phyloP scores from a whole-genome alignment of 768 basidiomycete genomes.

The Kwoniella shandongensis region DNA sequence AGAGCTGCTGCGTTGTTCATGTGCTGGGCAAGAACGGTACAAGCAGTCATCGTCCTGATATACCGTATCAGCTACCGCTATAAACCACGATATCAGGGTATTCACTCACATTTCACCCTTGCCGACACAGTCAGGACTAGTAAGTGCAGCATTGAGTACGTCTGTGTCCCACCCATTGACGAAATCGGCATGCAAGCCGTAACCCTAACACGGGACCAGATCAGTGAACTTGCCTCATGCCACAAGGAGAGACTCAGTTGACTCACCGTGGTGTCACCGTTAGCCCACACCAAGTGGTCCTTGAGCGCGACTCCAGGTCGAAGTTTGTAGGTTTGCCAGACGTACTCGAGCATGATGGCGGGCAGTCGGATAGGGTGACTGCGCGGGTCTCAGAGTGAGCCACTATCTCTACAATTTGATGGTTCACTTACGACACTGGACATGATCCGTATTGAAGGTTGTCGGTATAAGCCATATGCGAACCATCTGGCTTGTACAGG shows the following conservation, averaged over 20 bases:
- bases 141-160: conserved; percentile 61
- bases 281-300: conserved; percentile 51
- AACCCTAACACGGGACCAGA: conserved; percentile 44
- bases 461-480: conserved; percentile 29
- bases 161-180: conserved; percentile 63
- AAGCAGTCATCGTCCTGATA: conserved; percentile 25
- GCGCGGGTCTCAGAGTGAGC: background rate
- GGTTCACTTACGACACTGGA: conserved; percentile 22
- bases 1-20: conserved; percentile 20
- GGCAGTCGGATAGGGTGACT: conserved; percentile 39
- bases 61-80: background rate
- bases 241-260: background rate
- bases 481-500: conserved; percentile 33
- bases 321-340: conserved; percentile 21
- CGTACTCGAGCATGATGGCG: conserved; percentile 37
- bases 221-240: background rate
- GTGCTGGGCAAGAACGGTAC: conserved; percentile 16
- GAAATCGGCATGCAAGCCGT: conserved; percentile 56
- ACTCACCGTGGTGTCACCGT: conserved; percentile 62
- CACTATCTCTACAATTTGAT: background rate
- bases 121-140: conserved; percentile 43
- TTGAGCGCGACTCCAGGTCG: conserved; percentile 52
- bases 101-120: conserved; percentile 17
- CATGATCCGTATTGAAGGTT: conserved; percentile 27
- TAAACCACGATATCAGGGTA: background rate